Evolutionary conservation across 2,329 filamentous ascomycete genomes (phyloP).

Genomic region (Thielaviopsis ethacetica): DNA sequence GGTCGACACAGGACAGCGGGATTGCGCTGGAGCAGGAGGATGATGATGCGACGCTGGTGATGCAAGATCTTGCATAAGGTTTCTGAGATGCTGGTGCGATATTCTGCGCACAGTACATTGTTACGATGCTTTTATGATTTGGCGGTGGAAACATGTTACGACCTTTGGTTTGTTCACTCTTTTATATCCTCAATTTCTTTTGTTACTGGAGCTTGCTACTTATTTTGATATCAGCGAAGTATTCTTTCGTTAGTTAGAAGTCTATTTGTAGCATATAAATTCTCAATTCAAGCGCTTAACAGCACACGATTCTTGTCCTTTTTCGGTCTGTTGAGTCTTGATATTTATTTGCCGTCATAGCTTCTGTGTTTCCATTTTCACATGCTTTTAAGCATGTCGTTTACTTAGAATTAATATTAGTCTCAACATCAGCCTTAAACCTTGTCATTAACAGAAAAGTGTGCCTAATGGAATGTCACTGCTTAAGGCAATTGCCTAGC

Average conservation of each 20-base stretch:
- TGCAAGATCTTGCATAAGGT: neutral
- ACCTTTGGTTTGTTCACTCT: neutral
- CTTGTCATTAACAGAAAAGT: no score
- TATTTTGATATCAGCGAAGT: neutral
- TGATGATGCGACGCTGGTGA: slow-evolving; percentile 1
- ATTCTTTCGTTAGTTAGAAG: neutral
- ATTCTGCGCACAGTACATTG: neutral
- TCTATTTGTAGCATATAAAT: neutral
- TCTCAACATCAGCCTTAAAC: no score
- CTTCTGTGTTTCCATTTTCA: no score
- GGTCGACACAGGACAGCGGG: neutral
- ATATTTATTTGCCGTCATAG: neutral
- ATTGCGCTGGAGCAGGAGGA: neutral
- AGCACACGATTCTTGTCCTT: no score
- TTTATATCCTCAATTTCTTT: slow-evolving; percentile 1
- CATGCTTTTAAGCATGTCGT: no score
- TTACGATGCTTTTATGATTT: neutral
- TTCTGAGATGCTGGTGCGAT: neutral
- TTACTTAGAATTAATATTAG: no score
- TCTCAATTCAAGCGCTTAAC: neutral
- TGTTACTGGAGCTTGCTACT: neutral
- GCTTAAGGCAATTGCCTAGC: neutral
- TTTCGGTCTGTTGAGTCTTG: neutral
- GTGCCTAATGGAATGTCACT: no score
- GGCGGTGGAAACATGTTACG: neutral